Percentiles rank a stretch among this genome's conserved stretches.
Conservation (phyloP, 139 green algal species). For the Mesotaenium endlicherianum region DNA sequence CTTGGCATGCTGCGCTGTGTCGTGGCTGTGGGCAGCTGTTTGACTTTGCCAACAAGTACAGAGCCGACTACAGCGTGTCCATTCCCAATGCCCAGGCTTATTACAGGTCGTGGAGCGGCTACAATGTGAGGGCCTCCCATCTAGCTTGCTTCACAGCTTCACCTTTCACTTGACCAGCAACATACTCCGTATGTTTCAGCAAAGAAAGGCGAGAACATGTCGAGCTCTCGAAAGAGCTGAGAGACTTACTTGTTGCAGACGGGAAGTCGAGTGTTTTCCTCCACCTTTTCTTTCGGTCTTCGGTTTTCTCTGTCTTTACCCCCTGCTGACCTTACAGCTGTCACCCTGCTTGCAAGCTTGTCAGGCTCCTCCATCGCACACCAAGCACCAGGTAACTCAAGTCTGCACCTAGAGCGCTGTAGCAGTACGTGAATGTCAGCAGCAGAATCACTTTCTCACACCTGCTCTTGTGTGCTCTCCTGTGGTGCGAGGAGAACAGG, state of each 20-base stretch:
- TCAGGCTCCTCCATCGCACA: too few species aligned
- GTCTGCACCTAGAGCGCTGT: neutral
- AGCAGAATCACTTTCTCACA: too few species aligned
- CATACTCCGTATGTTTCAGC: neutral
- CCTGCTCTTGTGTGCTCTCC: too few species aligned
- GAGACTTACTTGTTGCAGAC: neutral
- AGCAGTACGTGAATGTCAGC: neutral
- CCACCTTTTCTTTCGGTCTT: neutral
- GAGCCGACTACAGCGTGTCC: slow-evolving; percentile 6
- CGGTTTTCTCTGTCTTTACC: neutral
- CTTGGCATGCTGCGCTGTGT: too few species aligned
- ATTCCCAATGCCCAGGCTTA: slow-evolving; percentile 4
- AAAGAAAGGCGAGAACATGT: neutral
- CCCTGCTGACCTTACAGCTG: neutral
- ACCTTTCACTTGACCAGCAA: neutral
- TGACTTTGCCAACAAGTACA: slow-evolving; percentile 32
- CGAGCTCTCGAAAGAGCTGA: neutral
- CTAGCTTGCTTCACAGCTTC: neutral
- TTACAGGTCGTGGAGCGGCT: neutral
- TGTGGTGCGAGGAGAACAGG: neutral
- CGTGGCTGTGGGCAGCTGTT: slow-evolving; percentile 52
- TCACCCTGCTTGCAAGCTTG: neutral
- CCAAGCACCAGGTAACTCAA: neutral
- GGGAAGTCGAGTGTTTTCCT: neutral
- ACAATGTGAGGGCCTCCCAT: neutral